Conservation (phyloP, 202 grass and related monocot genomes). For the Elaeis oleifera region DNA sequence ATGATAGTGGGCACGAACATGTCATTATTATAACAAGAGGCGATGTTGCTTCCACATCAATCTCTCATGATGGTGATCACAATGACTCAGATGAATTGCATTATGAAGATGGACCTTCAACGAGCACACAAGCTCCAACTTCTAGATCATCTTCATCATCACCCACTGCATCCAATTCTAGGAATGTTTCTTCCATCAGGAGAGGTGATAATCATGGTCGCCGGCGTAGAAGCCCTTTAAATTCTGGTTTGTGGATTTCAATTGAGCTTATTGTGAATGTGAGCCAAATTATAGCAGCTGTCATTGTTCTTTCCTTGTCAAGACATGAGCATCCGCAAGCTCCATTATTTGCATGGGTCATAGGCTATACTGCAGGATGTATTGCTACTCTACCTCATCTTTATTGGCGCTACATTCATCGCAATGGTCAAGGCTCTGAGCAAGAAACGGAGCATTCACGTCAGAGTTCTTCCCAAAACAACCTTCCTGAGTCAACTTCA, state of each 20-base stretch:
- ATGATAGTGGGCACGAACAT: conserved; percentile 37
- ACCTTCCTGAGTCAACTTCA: conserved; percentile 23
- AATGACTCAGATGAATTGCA: conserved; percentile 44
- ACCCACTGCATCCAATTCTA: conserved; percentile 41
- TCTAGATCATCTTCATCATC: conserved; percentile 51
- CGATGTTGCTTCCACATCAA: conserved; percentile 47
- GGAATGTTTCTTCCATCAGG: conserved; percentile 45
- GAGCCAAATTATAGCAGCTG: conserved; percentile 54
- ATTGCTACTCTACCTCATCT: conserved; percentile 57
- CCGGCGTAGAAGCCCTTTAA: conserved; percentile 42
- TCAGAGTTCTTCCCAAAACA: background rate
- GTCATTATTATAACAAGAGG: conserved; percentile 46
- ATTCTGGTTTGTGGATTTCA: conserved; percentile 64
- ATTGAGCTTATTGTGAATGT: conserved; percentile 61
- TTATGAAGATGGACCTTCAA: conserved; percentile 46
- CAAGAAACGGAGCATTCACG: conserved; percentile 39
- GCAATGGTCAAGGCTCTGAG: conserved; percentile 35
- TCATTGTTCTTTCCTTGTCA: conserved; percentile 45
- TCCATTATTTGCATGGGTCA: conserved; percentile 69
- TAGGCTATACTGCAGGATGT: conserved; percentile 66
- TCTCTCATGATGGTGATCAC: conserved; percentile 37
- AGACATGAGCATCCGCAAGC: conserved; percentile 58
- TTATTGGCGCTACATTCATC: conserved; percentile 66
- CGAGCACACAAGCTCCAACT: conserved; percentile 35
- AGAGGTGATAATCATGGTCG: conserved; percentile 49